These are phyloP conservation scores for Pulveroboletus sp. DNA, from an alignment of 768 basidiomycete genomes.

Conservation along the genomic window DNA sequence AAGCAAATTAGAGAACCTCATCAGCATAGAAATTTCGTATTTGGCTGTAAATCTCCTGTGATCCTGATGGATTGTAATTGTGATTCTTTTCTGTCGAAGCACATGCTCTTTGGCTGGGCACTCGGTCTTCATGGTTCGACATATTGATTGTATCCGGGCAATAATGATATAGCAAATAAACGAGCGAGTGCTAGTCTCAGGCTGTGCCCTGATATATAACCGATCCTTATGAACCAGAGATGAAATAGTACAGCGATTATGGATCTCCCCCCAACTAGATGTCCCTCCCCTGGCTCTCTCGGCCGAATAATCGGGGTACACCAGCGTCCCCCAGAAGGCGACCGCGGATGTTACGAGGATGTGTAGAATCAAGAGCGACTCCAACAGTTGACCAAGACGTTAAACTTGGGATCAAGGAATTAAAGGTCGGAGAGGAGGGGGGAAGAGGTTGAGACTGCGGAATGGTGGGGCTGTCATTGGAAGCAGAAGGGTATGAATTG, in stretches of 20 bases:
- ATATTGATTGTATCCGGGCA: background rate
- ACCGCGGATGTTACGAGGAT: slow-evolving; percentile 5
- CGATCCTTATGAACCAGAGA: background rate
- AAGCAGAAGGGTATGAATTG: background rate
- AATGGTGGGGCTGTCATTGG: slow-evolving; percentile 5
- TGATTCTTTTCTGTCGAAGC: too few relatives aligned
- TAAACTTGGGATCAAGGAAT: slow-evolving; percentile 32
- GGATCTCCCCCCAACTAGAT: slow-evolving; percentile 12
- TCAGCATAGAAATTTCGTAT: too few relatives aligned
- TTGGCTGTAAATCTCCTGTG: too few relatives aligned
- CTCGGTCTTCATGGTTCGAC: background rate
- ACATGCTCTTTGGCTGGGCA: too few relatives aligned
- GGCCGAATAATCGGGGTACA: slow-evolving; percentile 24
- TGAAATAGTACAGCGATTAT: background rate
- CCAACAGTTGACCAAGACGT: slow-evolving; percentile 35
- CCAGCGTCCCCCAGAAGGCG: slow-evolving; percentile 18
- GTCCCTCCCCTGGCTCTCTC: slow-evolving; percentile 25
- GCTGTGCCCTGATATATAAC: slow-evolving; percentile 4
- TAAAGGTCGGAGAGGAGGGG: slow-evolving; percentile 19
- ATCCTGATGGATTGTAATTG: too few relatives aligned
- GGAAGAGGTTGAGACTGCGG: slow-evolving; percentile 21
- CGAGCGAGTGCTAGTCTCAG: slow-evolving; percentile 2
- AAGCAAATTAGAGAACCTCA: too few relatives aligned
- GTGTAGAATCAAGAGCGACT: slow-evolving; percentile 16
- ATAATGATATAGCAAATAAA: slow-evolving; percentile 18